These are phyloP conservation scores for Diaporthe aspalathi DNA, from an alignment of 2,329 filamentous ascomycete species.

Conservation along the genomic window DNA sequence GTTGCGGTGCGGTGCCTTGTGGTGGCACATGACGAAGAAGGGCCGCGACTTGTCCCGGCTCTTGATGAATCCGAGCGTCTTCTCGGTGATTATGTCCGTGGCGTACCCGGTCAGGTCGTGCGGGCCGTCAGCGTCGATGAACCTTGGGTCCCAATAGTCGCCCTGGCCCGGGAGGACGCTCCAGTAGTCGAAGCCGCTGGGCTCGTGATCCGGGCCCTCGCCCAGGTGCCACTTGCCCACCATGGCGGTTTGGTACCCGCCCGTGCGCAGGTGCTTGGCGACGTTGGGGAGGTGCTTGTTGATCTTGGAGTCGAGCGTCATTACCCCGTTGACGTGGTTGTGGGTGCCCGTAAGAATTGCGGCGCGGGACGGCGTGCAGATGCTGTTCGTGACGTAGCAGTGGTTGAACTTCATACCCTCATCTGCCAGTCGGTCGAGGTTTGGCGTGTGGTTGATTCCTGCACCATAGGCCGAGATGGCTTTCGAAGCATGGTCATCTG, in stretches of 20 bases:
- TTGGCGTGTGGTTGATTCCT: constrained; percentile 63
- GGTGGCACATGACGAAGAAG: constrained; percentile 68
- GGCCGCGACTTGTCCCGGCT: constrained; percentile 51
- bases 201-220: constrained; percentile 58
- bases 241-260: constrained; percentile 63
- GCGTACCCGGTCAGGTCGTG: constrained; percentile 56
- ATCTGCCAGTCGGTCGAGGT: constrained; percentile 60
- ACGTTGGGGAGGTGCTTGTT: constrained; percentile 63
- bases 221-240: constrained; percentile 66
- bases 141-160: constrained; percentile 62
- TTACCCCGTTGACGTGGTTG: constrained; percentile 65
- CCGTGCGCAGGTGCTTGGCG: constrained; percentile 59
- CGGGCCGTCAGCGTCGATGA: constrained; percentile 55
- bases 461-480: constrained; percentile 61
- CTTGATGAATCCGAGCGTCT: constrained; percentile 56
- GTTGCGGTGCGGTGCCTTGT: constrained; percentile 64
- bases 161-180: constrained; percentile 63
- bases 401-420: constrained; percentile 65
- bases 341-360: constrained; percentile 62
- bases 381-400: constrained; percentile 65
- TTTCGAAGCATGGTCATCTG: constrained; percentile 65
- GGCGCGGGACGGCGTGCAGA: constrained; percentile 64
- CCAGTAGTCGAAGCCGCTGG: constrained; percentile 64
- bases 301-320: constrained; percentile 61
- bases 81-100: constrained; percentile 65